Base-by-base conservation (phyloP, 176 grass and related monocot genomes). In the Aegilops longissima region DNA sequence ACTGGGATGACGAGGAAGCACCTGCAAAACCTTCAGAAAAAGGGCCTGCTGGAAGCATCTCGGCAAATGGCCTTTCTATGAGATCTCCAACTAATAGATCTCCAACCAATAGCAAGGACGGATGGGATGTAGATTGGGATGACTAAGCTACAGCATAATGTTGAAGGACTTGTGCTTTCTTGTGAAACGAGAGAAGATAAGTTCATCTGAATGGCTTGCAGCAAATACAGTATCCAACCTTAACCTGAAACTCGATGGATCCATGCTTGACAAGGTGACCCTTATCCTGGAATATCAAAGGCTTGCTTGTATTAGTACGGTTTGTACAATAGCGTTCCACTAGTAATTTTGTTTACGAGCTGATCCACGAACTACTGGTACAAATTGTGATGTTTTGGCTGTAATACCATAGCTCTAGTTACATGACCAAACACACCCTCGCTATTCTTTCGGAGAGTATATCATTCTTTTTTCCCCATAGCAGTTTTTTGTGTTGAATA, bases 41-140 rank as follows among this genome's bases (percentile, higher is more conserved):
- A 72, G 88, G 66, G 25, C 11, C 80, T 61, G 33, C 83, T 38
- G 77, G 76, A 39, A 91, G 84, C 82, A 63, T 83, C 49, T 91
- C 97, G 8, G 69, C 72, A 51, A 90, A 94, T 93, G 92, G 90
- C 9, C 84, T 94, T 21, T 85, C 93, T 58, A 85, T 86, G 84
- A 98, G 90, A 82, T 38, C 92, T 81, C 85, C 76, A 47, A 83
- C 73, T 47, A 87, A 81, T 34, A 90, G 44, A 82, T 27, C 92
- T 81, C 85, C 76, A 47, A 83, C 73, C 58, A 80, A 86, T 40
- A 92, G 44, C 89, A 96, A 93, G 80, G 94, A 96, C 78, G 93
- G 92, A 34, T 99, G 97, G 97, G 94, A 99, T 77, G 82, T 91
- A 24, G 92, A 96, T 81, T 99, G 97, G 97, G 97, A 99, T 83